Conservation (phyloP, 768 basidiomycete species). For the Lactarius indigo region DNA sequence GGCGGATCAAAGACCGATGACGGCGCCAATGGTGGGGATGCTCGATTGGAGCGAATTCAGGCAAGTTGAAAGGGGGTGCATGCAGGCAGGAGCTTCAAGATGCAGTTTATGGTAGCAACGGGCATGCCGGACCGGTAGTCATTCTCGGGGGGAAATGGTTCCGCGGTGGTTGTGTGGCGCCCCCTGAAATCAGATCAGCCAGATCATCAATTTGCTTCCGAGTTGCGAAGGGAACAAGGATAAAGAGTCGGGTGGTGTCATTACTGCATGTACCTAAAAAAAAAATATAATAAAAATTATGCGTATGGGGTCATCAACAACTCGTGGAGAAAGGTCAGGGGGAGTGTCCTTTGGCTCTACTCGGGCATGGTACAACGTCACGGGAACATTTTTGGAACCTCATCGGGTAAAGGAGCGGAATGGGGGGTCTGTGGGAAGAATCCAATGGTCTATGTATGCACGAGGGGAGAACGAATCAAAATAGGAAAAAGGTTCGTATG, state of each 20-base stretch:
- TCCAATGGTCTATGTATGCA: constrained; percentile 4
- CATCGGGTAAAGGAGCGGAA: neutral
- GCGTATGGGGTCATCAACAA: neutral
- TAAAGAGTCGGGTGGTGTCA: neutral
- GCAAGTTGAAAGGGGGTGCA: neutral
- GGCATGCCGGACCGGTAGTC: neutral
- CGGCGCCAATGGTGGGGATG: neutral
- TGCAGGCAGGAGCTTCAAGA: neutral
- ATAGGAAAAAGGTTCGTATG: neutral
- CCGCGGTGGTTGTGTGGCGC: neutral
- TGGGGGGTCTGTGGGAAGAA: neutral
- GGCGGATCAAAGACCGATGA: neutral
- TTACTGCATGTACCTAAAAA: constrained; percentile 8
- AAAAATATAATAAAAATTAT: constrained; percentile 10
- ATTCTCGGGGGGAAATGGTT: neutral
- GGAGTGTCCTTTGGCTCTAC: constrained; percentile 1
- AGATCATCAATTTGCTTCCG: neutral
- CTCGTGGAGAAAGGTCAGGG: neutral
- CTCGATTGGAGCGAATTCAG: neutral
- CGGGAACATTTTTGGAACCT: constrained; percentile 4
- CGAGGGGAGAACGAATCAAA: neutral
- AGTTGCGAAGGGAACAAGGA: neutral
- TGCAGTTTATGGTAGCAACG: neutral
- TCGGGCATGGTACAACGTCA: constrained; percentile 4
- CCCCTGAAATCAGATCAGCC: neutral